These are phyloP conservation scores for Limonium bicolor DNA, from an alignment of 148 eudicot species.

Conservation along the genomic window DNA sequence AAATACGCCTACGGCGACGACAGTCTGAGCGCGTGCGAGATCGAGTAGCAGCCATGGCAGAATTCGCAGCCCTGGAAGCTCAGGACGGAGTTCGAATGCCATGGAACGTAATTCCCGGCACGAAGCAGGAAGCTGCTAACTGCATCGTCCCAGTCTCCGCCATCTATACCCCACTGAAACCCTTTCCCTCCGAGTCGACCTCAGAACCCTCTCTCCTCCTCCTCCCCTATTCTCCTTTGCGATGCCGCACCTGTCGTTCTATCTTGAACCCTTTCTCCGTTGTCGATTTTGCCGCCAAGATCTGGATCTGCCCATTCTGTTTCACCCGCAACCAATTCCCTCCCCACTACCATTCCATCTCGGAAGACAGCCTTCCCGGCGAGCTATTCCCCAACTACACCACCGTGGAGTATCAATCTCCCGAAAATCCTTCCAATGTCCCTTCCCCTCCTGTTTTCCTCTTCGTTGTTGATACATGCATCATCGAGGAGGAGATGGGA, in stretches of 20 bases:
- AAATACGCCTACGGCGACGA: no score
- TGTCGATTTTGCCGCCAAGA: constrained; percentile 64
- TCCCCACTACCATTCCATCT: constrained; percentile 45
- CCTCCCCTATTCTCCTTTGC: constrained; percentile 79
- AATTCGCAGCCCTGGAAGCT: constrained; percentile 51
- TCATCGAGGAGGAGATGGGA: constrained; percentile 86
- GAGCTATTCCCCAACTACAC: constrained; percentile 74
- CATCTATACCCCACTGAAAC: constrained; percentile 74
- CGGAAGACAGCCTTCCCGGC: constrained; percentile 68
- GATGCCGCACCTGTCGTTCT: constrained; percentile 74
- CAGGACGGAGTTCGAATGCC: constrained; percentile 92
- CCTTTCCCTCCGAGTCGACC: constrained; percentile 37
- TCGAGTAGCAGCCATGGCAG: constrained; percentile 70
- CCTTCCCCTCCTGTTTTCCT: constrained; percentile 21
- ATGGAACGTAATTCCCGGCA: constrained; percentile 93
- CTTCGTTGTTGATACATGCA: constrained; percentile 71
- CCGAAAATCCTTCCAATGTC: constrained; percentile 3
- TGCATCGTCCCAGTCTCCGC: constrained; percentile 57
- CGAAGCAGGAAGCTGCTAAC: constrained; percentile 42
- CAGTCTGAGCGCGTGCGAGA: no score
- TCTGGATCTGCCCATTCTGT: constrained; percentile 93
- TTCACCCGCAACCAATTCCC: constrained; percentile 75
- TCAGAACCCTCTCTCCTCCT: no score
- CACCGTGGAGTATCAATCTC: constrained; percentile 55
- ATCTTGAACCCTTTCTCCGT: constrained; percentile 78